Evolutionary conservation across 331 rosid genomes (phyloP), one percentile per base, ranked within the genome.

Genomic region (Ulmus americana): DNA sequence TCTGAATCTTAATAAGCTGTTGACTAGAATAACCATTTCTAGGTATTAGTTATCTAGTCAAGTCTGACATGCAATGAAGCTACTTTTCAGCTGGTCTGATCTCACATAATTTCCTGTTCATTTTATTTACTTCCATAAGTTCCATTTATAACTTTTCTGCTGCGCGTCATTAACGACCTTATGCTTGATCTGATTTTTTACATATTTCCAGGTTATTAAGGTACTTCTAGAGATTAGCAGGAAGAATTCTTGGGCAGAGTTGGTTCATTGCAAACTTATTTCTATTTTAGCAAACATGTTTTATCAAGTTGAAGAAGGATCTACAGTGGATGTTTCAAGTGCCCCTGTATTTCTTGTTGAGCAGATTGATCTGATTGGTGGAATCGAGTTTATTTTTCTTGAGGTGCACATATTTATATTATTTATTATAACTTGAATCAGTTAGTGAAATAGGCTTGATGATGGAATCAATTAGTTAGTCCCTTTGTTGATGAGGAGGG

Each of bases 331-430:
- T 65, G 74, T 57, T 59, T 76, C 81, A 53, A 67, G 76, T 50
- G 65, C 85, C 43, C 83, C 84, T 6, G 72, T 79, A 60, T 94
- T 94, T 78, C 90, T 94, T 48, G 81, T 75, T 50, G 90, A 84
- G 70, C 99, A 94, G 75, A 84, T 94, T 81, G 95, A 87, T 81
- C 86, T 90, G 76, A 82, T 94, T 71, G 99, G 99, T 45, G 98
- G 98, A 72, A 66, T 91, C 59, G 91, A 87, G 71, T 94, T 90
- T 81, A 83, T 94, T 76, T 94, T 94, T 70, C 39, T 64, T 35
- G 95, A 88, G 99, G 99, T 94, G 81, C 74, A 84, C 52, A 12
- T 22, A 49, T 28, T 28, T 28, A 28, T 28, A 28, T 75, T 45
- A 67, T 49, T 22, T 71, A 15, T 65, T 6, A 12, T 62, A 45